phyloP scores from a whole-genome alignment of 129 eudicot genomes.

The Chrysanthemum makinoi region DNA sequence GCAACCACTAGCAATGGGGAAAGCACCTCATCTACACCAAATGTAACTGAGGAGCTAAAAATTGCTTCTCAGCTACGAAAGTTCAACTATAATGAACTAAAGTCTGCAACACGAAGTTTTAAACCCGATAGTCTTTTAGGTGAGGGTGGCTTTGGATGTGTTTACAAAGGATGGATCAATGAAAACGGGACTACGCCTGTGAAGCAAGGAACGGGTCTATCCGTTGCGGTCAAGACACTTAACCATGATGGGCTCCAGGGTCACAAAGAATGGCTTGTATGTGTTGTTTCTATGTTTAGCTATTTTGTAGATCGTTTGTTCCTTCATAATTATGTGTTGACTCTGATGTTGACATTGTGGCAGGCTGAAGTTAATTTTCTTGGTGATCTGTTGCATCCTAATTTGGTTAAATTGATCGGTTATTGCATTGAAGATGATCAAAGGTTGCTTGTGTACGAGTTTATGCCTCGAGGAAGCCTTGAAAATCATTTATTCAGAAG shows the following conservation, averaged over 20 bases:
- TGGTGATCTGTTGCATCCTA: conserved; percentile 89
- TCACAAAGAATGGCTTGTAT: conserved; percentile 96
- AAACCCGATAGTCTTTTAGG: conserved; percentile 88
- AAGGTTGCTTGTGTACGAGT: conserved; percentile 91
- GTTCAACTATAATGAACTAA: conserved; percentile 77
- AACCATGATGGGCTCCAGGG: conserved; percentile 98
- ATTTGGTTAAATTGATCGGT: conserved; percentile 87
- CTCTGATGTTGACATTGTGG: conserved; percentile 20
- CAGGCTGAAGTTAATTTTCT: conserved; percentile 95
- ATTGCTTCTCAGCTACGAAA: conserved; percentile 80
- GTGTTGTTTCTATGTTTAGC: conserved; percentile 4
- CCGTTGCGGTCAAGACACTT: conserved; percentile 95
- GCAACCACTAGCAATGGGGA: conserved; percentile 70
- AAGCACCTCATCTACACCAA: conserved; percentile 76
- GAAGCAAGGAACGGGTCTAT: conserved; percentile 78
- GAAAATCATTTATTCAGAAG: conserved; percentile 95
- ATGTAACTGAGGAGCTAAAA: conserved; percentile 66
- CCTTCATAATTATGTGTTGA: not conserved
- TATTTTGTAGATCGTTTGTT: not conserved
- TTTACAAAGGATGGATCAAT: conserved; percentile 89
- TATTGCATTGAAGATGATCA: conserved; percentile 95
- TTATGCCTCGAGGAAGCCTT: conserved; percentile 97
- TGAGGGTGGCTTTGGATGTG: conserved; percentile 98
- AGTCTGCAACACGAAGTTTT: conserved; percentile 79
- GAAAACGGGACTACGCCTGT: conserved; percentile 69